Evolutionary conservation across 495 filamentous ascomycete genomes (phyloP).

Genomic region (Neurospora sp.): DNA sequence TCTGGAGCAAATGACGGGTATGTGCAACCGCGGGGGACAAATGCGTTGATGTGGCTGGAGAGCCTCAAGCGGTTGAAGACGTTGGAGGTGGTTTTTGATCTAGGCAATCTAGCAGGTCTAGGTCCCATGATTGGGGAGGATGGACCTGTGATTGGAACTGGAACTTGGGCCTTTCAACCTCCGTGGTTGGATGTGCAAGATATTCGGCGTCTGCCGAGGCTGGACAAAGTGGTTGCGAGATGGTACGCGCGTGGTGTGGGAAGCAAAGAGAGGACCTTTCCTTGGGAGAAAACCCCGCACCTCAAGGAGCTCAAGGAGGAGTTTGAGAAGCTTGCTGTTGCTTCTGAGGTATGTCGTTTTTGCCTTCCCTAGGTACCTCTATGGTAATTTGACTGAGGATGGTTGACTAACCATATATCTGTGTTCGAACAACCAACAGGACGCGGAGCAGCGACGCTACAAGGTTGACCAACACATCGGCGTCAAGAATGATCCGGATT

Average conservation of each 20-base stretch:
- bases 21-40: not conserved
- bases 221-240: not conserved
- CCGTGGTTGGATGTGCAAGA: not conserved
- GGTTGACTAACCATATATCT: not conserved
- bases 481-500: not conserved
- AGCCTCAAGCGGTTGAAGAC: not conserved
- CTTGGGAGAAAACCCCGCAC: not conserved
- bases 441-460: not conserved
- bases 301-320: not conserved
- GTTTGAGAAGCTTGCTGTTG: not conserved
- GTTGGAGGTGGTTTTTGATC: not conserved
- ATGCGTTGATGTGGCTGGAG: not conserved
- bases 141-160: not conserved
- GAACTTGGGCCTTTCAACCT: not conserved
- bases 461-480: not conserved
- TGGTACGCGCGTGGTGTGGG: not conserved
- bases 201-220: not conserved
- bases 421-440: not conserved
- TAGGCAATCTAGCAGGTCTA: not conserved
- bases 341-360: not conserved
- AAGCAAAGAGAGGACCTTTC: not conserved
- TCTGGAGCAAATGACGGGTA: not conserved
- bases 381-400: not conserved
- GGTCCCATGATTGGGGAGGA: not conserved
- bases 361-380: not conserved